These are phyloP conservation scores for Amanita inopinata DNA, from an alignment of 768 basidiomycete species.

Conservation along the genomic window DNA sequence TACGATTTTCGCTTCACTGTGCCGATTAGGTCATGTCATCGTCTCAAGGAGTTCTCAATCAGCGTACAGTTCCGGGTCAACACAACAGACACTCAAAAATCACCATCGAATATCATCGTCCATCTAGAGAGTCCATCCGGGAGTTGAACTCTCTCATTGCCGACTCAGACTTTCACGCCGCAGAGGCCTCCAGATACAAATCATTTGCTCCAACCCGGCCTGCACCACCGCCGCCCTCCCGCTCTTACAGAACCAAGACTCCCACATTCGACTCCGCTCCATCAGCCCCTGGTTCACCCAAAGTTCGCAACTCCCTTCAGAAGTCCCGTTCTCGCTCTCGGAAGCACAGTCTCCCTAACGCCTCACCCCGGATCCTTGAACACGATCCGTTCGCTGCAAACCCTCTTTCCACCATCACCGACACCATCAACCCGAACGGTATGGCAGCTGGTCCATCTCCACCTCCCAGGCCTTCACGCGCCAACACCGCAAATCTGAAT, in stretches of 20 bases:
- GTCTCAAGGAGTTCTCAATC: slow-evolving; percentile 39
- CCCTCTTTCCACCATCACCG: slow-evolving; percentile 18
- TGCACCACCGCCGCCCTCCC: slow-evolving; percentile 29
- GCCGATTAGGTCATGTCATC: slow-evolving; percentile 28
- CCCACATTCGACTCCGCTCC: slow-evolving; percentile 32
- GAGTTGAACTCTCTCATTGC: slow-evolving; percentile 69
- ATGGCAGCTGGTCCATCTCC: slow-evolving; percentile 38
- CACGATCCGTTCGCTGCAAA: slow-evolving; percentile 51
- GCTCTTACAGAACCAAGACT: slow-evolving; percentile 35
- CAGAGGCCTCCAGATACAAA: slow-evolving; percentile 33
- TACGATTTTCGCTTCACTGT: not conserved
- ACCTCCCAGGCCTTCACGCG: slow-evolving; percentile 73
- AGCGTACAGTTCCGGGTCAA: slow-evolving; percentile 31
- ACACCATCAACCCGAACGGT: slow-evolving; percentile 22
- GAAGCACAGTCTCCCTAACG: slow-evolving; percentile 40
- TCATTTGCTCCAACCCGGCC: slow-evolving; percentile 27
- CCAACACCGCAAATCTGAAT: slow-evolving; percentile 73
- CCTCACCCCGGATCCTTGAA: slow-evolving; percentile 31
- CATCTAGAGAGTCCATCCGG: slow-evolving; percentile 65
- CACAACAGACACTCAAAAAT: slow-evolving; percentile 47
- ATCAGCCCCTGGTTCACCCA: slow-evolving; percentile 20
- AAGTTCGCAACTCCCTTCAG: slow-evolving; percentile 49
- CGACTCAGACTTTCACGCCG: slow-evolving; percentile 47
- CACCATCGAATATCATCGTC: slow-evolving; percentile 69
- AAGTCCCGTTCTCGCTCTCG: slow-evolving; percentile 45